Evolutionary conservation across 371 early-diverging fungal species (phyloP), one percentile per base, ranked within the genome.

Genomic region (Amoeboaphelidium occidentale): DNA sequence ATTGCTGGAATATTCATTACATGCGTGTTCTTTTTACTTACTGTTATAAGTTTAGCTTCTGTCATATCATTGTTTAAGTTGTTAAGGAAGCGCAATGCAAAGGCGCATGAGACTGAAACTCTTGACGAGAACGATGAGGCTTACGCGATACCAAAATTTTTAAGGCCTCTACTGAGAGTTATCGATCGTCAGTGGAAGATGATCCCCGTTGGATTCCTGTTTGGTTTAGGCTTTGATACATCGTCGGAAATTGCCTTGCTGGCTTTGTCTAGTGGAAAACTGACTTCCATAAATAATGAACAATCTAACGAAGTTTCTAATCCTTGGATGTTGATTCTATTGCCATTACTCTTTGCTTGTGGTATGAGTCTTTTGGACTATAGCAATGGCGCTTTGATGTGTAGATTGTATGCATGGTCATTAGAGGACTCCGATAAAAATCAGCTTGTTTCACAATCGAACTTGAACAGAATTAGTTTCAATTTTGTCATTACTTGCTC

Each of bases 191-290:
- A 69, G 14, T 73, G 73, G 72, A 73, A 74, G 48, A 74, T 74
- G 75, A 55, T 54, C 48, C 73, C 72, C 14, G 55, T 73, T 1
- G 75, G 75, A 1, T 57, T 73, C 2, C 48, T 74, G 25, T 75
- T 75, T 53, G 77, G 79, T 2, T 55, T 78, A 3, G 79, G 77
- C 3, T 78, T 78, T 52, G 79, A 78, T 60, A 78, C 79, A 1
- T 70, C 76, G 3, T 73, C 74, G 0, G 72, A 76, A 50, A 63
- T 76, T 25, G 66, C 68, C 0, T 27, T 43, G 12, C 46, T 43
- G 14, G 6, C 46, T 23, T 45, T 20, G 6, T 6, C 26, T 42
- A 24, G 12, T 10, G 4, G n/a, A n/a, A n/a, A n/a, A n/a, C n/a
- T 78, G 1, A 56, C 76, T 17, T 67, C 70, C 0, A 68, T 78